Evolutionary conservation across 768 basidiomycete species (phyloP), one percentile per base, ranked within the genome.

Genomic region (Strobilomyces echinocephalus): DNA sequence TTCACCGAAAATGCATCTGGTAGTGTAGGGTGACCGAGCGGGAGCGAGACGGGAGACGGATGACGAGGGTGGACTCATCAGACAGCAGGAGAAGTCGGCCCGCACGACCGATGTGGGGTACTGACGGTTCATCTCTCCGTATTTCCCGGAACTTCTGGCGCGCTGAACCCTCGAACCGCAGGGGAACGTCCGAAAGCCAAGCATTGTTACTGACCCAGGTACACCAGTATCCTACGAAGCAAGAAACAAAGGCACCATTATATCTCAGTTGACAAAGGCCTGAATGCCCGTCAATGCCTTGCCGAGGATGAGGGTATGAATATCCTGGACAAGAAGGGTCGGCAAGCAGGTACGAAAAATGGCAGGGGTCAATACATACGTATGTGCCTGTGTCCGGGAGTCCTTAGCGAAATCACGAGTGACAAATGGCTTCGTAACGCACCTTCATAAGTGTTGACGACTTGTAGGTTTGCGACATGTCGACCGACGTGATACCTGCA

Each of bases 391-490:
- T 20, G 14, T 55, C 16, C 48, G 26, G 38, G 43, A 5, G 8
- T 28, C 5, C 5, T 16, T 12, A 31, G 31, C 15, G 15, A 5
- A 9, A 16, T 12, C 6, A 6, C 5, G 28, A 14, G 16, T 3
- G 16, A 21, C 40, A 5, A 16, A 16, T 8, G 9, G 26, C 26
- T 16, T 40, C 6, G 20, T 16, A 24, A 46, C 75, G 30, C 66
- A 78, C 91, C 94, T 76, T 97, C 94, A 65, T 97, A 97, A 0
- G 94, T 97, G 61, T 94, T 94, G 8, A 92, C 86, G n/a, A 97
- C 88, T 66, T 98, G 95, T 55, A 97, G 67, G 69, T 97, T 98
- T 1, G 89, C 88, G 9, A 91, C 94, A 73, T 97, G 95, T 33
- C 95, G 75, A n/a, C 91, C 91, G 50, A 98, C 84, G 65, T 93